Base-by-base conservation (phyloP, 352 stramenopile genomes). In the Phytophthora constricta region DNA sequence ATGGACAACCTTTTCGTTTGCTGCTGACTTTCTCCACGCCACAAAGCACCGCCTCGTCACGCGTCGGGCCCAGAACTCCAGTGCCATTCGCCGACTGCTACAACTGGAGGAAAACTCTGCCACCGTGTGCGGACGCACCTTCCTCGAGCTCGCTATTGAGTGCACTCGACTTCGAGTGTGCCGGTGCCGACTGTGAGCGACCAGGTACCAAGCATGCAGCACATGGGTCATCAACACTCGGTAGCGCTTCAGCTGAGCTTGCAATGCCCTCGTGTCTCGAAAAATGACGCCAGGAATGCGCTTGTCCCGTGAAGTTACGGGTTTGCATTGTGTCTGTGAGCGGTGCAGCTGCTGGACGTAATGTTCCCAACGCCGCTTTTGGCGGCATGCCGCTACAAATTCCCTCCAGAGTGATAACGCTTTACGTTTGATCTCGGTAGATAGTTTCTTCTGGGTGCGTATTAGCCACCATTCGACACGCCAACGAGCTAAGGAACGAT, bases 341-440 rank as follows among this genome's bases (percentile, higher is more conserved):
- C 68, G 68, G 52, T 76, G 68, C 62, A 76, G 28, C 28, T 76
- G 68, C 62, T 69, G 62, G 14, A 72, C 42, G 19, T 72, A 76
- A 43, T 65, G 31, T 22, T 65, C 34, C 62, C 63, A 76, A 4
- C 58, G 68, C 28, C 68, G 62, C 47, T 76, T 64, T 37, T 76
- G 68, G 28, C 58, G 62, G 59, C 58, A 72, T 28, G 52, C 68
- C n/a, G 48, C 46, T 14, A 53, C 20, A 58, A 63, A 69, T 20
- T 25, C 23, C 34, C 62, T 61, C 68, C 68, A 76, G 28, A 51
- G 68, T 14, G 14, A 31, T 2, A 76, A 39, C 4, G 58, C 52
- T 16, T 52, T 69, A 22, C 41, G 28, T 46, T 72, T 68, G 4
- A 33, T 22, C 7, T 65, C 51, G 8, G 28, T 19, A 2, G 10